Conservation (phyloP, 2,329 filamentous ascomycete species). For the Verticillium tricorpus region DNA sequence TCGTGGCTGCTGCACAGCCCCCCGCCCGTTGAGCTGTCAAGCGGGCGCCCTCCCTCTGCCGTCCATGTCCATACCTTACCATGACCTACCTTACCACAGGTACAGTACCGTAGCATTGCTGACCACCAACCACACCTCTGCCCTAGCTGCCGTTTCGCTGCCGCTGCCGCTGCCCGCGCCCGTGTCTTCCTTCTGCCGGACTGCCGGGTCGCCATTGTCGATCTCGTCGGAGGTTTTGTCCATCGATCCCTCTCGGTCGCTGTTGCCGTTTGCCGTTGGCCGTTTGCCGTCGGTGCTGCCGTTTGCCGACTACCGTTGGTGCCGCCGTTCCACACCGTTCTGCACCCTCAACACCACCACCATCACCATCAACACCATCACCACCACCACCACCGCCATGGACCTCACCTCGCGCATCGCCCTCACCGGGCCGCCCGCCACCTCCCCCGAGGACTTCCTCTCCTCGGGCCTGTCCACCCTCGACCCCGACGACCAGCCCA, state of each 20-base stretch:
- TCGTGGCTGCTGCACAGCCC: background rate
- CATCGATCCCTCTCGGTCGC: background rate
- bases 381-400: conserved; percentile 26
- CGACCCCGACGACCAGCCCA: conserved; percentile 63
- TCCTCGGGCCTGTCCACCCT: conserved; percentile 55
- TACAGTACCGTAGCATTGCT: too few relatives aligned
- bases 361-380: background rate
- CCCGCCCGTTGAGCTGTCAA: too few relatives aligned
- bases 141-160: background rate
- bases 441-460: conserved; percentile 56
- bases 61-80: too few relatives aligned
- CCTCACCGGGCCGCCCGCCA: conserved; percentile 28
- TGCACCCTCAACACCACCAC: background rate
- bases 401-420: conserved; percentile 41
- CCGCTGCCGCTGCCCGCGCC: background rate
- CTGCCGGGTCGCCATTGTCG: background rate
- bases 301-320: background rate
- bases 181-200: background rate
- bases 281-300: background rate
- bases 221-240: background rate
- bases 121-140: background rate
- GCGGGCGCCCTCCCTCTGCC: too few relatives aligned
- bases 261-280: background rate
- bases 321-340: background rate
- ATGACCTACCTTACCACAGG: too few relatives aligned